phyloP scores from a whole-genome alignment of 73 alveolate genomes.

The Urostyla sp. region DNA sequence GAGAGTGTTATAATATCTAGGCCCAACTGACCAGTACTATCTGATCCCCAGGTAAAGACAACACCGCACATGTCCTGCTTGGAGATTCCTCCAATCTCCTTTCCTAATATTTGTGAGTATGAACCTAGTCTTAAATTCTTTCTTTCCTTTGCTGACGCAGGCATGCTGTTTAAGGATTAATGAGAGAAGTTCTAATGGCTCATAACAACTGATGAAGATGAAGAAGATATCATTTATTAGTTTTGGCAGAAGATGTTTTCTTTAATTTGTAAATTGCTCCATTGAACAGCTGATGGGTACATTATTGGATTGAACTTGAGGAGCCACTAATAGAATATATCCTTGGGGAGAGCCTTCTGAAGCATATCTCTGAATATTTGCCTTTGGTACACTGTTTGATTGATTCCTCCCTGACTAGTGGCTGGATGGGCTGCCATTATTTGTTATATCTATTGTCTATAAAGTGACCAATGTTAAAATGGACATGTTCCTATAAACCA shows the following conservation, averaged over 20 bases:
- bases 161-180: constrained; percentile 16
- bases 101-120: constrained; percentile 56
- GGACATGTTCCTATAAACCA: constrained; percentile 51
- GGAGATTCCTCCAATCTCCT: constrained; percentile 61
- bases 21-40: constrained; percentile 73
- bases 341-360: constrained; percentile 14
- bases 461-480: constrained; percentile 55
- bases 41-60: constrained; percentile 78
- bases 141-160: constrained; percentile 31
- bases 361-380: constrained; percentile 35
- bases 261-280: constrained; percentile 25
- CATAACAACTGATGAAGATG: constrained; percentile 47
- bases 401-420: constrained; percentile 19
- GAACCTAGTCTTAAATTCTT: constrained; percentile 48
- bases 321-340: constrained; percentile 43
- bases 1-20: constrained; percentile 36
- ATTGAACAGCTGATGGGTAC: constrained; percentile 53
- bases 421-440: constrained; percentile 34
- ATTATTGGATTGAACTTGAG: constrained; percentile 54
- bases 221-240: constrained; percentile 44
- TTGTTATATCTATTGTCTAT: constrained; percentile 16
- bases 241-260: constrained; percentile 29
- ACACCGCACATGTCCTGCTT: constrained; percentile 68
- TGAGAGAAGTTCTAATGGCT: constrained; percentile 18
- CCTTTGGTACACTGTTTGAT: constrained; percentile 1